Conservation (phyloP, 768 basidiomycete species). For the Rubroboletus satanas region DNA sequence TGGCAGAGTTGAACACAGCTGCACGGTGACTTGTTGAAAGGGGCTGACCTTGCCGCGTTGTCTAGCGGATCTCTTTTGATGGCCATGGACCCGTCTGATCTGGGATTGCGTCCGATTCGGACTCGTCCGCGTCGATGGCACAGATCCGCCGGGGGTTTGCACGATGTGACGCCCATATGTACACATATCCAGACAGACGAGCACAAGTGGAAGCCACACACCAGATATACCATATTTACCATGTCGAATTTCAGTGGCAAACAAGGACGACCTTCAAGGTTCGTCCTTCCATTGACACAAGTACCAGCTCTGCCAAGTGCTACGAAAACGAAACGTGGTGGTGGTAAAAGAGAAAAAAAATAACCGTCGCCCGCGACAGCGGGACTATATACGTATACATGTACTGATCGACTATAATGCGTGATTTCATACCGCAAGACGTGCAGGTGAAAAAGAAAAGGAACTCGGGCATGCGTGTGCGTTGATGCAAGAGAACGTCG, state of each 20-base stretch:
- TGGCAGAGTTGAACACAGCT: too few relatives aligned
- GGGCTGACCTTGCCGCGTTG: not conserved
- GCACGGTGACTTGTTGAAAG: not conserved
- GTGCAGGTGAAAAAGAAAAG: conserved; percentile 3
- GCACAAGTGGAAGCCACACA: too few relatives aligned
- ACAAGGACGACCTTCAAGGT: conserved; percentile 16
- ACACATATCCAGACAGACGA: too few relatives aligned
- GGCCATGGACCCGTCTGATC: too few relatives aligned
- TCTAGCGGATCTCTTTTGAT: too few relatives aligned
- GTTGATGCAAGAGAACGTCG: conserved; percentile 11
- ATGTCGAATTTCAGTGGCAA: conserved; percentile 4
- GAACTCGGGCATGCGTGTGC: conserved; percentile 7
- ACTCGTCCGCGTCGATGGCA: not conserved
- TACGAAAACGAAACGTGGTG: conserved; percentile 9
- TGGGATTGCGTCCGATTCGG: not conserved
- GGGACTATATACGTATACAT: conserved; percentile 28
- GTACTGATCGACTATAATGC: conserved; percentile 28
- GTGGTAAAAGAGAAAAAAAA: conserved; percentile 7
- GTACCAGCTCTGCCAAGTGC: conserved; percentile 15
- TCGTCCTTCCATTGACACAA: not conserved
- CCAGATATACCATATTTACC: conserved; percentile 3
- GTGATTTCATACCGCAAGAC: conserved; percentile 19
- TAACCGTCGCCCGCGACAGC: conserved; percentile 20
- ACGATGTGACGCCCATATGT: not conserved
- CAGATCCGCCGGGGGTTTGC: not conserved